These are phyloP conservation scores for Apiospora pterosperma DNA, from an alignment of 2,329 filamentous ascomycete genomes.

Conservation along the genomic window DNA sequence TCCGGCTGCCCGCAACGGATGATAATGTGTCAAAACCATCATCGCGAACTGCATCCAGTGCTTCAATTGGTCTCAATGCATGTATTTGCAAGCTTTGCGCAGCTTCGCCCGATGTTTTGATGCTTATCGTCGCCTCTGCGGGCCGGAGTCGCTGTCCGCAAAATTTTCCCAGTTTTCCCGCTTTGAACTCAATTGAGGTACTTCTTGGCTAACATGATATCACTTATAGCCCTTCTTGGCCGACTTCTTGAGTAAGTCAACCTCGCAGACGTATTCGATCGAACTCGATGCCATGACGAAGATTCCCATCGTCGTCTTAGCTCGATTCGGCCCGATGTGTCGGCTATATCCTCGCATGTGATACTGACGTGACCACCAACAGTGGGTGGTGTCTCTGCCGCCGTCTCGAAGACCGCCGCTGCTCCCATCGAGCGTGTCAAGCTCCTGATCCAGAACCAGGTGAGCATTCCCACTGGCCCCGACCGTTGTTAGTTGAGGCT, in stretches of 20 bases:
- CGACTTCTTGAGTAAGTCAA: slow-evolving; percentile 95
- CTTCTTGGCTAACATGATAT: slow-evolving; percentile 30
- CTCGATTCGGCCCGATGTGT: slow-evolving; percentile 3
- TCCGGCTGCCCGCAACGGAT: neutral
- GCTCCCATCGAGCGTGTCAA: slow-evolving; percentile 99
- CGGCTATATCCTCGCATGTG: neutral
- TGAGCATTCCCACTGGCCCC: slow-evolving; percentile 44
- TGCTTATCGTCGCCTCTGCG: neutral
- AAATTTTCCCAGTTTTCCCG: slow-evolving; percentile 12
- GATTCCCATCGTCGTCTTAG: neutral
- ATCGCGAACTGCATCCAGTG: neutral
- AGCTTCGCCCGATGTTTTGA: neutral
- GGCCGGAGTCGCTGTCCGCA: slow-evolving; percentile 5
- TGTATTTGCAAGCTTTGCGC: neutral
- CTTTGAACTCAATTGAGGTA: slow-evolving; percentile 4
- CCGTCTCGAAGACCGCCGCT: slow-evolving; percentile 99
- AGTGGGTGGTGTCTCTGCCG: slow-evolving; percentile 99
- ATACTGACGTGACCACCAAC: slow-evolving; percentile 21
- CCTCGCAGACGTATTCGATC: slow-evolving; percentile 5
- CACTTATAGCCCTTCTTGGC: slow-evolving; percentile 78
- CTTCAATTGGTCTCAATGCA: slow-evolving; percentile 17
- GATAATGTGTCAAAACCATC: neutral
- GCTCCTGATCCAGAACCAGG: slow-evolving; percentile 99
- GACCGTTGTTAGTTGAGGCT: neutral
- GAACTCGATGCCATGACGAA: slow-evolving; percentile 3